These are phyloP conservation scores for Coemansia sp. DNA, from an alignment of 192 early-diverging fungal genomes.

Conservation along the genomic window DNA sequence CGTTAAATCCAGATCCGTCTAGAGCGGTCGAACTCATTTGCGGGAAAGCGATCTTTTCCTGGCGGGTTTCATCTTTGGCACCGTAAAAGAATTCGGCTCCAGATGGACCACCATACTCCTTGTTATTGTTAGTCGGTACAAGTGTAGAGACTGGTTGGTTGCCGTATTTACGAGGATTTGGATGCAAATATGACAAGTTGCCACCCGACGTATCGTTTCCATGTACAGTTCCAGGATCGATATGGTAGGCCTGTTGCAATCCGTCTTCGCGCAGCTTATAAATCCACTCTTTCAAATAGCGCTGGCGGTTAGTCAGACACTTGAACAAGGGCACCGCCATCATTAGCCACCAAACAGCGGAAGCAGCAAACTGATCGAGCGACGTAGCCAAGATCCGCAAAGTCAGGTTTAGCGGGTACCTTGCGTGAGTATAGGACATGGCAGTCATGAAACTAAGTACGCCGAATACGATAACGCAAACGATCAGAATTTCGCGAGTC, in stretches of 20 bases:
- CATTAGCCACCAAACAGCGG: slow-evolving; percentile 45
- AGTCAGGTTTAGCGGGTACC: slow-evolving; percentile 18
- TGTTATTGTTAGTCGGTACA: neutral
- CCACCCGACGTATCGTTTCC: neutral
- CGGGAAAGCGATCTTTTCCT: neutral
- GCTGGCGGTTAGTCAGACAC: slow-evolving; percentile 22
- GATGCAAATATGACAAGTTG: neutral
- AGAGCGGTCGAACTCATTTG: neutral
- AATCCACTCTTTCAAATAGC: slow-evolving; percentile 27
- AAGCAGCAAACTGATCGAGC: slow-evolving; percentile 41
- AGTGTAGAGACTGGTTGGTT: neutral
- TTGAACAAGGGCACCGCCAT: slow-evolving; percentile 40
- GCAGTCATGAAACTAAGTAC: slow-evolving; percentile 35
- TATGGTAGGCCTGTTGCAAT: slow-evolving; percentile 35
- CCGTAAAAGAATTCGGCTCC: neutral
- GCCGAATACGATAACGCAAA: slow-evolving; percentile 31
- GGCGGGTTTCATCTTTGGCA: neutral
- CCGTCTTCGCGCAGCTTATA: slow-evolving; percentile 32
- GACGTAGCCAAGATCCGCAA: slow-evolving; percentile 37
- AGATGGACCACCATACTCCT: neutral
- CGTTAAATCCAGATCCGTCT: neutral
- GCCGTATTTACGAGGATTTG: neutral
- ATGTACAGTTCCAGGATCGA: neutral
- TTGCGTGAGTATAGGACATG: slow-evolving; percentile 33
- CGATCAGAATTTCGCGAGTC: slow-evolving; percentile 35